Evolutionary conservation across 1,284 basidiomycete genomes (phyloP).

Genomic region (Neolentinus lepideus): DNA sequence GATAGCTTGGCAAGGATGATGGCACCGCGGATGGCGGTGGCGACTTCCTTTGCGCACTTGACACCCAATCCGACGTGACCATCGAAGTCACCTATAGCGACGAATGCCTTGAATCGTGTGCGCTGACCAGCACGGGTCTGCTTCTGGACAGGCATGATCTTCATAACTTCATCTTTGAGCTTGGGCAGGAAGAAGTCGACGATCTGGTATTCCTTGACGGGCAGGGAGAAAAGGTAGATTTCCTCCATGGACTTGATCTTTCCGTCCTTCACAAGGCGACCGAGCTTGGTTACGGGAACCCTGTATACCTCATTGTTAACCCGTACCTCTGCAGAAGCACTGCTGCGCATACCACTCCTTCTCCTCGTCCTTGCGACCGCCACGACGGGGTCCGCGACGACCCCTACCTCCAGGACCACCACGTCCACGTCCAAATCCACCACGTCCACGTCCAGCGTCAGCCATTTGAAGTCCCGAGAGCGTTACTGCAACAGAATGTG

Average conservation of each 20-base stretch:
- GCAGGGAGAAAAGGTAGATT: slow-evolving; percentile 99
- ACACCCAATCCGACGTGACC: slow-evolving; percentile 99
- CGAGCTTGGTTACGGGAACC: slow-evolving; percentile 98
- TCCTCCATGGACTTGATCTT: slow-evolving; percentile 99
- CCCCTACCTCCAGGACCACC: slow-evolving; percentile 81
- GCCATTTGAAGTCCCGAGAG: slow-evolving; percentile 43
- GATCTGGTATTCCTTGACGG: slow-evolving; percentile 98
- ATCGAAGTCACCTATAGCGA: slow-evolving; percentile 98
- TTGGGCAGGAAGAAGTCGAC: slow-evolving; percentile 97
- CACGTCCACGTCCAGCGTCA: slow-evolving; percentile 66
- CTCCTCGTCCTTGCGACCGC: slow-evolving; percentile 97
- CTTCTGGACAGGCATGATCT: slow-evolving; percentile 99
- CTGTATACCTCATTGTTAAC: slow-evolving; percentile 29
- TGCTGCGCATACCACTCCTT: slow-evolving; percentile 85
- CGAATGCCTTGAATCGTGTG: slow-evolving; percentile 99
- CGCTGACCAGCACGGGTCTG: slow-evolving; percentile 99
- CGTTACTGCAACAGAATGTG: background rate
- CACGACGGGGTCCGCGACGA: slow-evolving; percentile 88
- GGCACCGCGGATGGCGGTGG: slow-evolving; percentile 97
- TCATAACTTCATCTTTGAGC: slow-evolving; percentile 99
- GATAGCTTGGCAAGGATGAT: slow-evolving; percentile 97
- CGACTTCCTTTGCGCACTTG: slow-evolving; percentile 99
- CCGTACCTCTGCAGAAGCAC: background rate
- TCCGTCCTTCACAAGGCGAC: slow-evolving; percentile 98
- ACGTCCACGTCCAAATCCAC: slow-evolving; percentile 66